phyloP scores from a whole-genome alignment of 805 yeast genomes.

The Komagataella ulmi region DNA sequence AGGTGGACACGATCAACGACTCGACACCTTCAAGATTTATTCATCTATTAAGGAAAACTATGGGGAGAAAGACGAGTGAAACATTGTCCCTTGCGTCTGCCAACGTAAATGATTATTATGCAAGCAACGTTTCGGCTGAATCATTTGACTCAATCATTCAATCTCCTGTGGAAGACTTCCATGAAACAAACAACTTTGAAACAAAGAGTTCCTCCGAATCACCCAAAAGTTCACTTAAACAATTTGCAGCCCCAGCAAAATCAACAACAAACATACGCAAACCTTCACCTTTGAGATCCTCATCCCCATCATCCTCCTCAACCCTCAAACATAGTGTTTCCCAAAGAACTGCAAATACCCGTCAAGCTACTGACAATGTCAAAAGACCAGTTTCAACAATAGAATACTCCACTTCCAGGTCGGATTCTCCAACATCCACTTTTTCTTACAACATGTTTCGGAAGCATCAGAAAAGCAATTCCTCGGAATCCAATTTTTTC shows the following conservation, averaged over 20 bases:
- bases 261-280: neutral
- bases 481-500: constrained; percentile 38
- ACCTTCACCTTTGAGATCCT: constrained; percentile 1
- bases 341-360: constrained; percentile 1
- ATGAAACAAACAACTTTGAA: neutral
- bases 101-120: neutral
- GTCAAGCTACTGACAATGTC: constrained; percentile 6
- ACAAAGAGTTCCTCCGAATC: neutral
- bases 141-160: neutral
- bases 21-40: constrained; percentile 46
- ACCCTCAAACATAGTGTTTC: neutral
- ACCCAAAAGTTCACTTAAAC: neutral
- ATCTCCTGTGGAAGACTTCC: neutral
- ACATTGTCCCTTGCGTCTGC: neutral
- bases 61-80: constrained; percentile 7
- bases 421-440: constrained; percentile 12
- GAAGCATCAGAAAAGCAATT: constrained; percentile 50
- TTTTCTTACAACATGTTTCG: constrained; percentile 39
- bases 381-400: constrained; percentile 22
- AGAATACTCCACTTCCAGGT: constrained; percentile 16
- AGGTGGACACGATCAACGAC: constrained; percentile 28
- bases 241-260: neutral
- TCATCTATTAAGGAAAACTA: constrained; percentile 33
- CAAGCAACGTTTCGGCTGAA: neutral
- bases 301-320: neutral